Base-by-base conservation (phyloP, 202 grass and related monocot genomes). In the Panicum hallii region DNA sequence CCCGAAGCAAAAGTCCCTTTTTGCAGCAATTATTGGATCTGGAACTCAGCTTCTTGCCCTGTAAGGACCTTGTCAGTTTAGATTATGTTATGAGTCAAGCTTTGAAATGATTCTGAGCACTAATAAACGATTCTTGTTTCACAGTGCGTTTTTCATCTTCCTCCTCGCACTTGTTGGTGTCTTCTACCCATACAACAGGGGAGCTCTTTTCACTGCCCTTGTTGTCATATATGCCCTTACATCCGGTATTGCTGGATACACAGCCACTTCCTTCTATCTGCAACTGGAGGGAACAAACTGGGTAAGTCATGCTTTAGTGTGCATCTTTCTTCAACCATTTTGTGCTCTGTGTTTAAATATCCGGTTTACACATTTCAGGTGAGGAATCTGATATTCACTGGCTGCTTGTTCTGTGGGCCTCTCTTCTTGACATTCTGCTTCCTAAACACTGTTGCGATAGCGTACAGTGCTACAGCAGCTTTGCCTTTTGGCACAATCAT, bases 111-210 rank as follows among this genome's bases (percentile, higher is more conserved):
- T 78, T 69, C 75, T 94, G 55, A 80, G 28, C 23, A 36, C 38
- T 84, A 63, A 80, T 79, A 61, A 62, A 63, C n/a, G 41, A 40
- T 83, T 85, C 34, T 80, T 53, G 2, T 87, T 71, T 70, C 36
- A 63, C 71, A 97, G 92, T 83, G 87, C 90, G 11, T 90, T 94
- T 79, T 95, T 93, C 83, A 97, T 97, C 67, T 97, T 97, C 56
- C 63, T 95, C 75, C 95, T 97, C 0, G 95, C 95, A 54, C 82
- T 97, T 53, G 87, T 97, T 80, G 95, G 95, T 3, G 90, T 97
- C 8, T 97, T 97, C 62, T 94, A 97, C 75, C 95, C 95, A 36
- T 97, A 97, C 82, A 97, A 97, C 56, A 88, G 95, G 57, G 95
- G 95, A 46, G 90, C 95, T 61, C 88, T 94, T 81, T 97, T 97